Evolutionary conservation across 2,329 filamentous ascomycete species (phyloP), one percentile per base, ranked within the genome.

Genomic region (Immersiporthe knoxdaviesiana): DNA sequence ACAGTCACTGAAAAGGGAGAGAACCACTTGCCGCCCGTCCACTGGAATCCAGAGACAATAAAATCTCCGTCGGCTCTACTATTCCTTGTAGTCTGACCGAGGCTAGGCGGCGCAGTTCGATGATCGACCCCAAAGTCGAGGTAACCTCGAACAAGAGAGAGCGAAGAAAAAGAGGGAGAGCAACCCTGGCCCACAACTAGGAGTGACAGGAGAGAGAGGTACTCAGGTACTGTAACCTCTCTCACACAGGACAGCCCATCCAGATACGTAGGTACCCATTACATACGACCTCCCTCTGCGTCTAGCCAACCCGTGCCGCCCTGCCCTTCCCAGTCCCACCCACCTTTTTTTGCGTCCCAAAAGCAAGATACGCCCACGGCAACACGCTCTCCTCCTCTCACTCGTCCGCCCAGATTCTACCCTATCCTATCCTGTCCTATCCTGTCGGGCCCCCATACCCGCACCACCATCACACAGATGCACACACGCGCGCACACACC

Each of bases 51-150:
- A 66, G 47, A 65, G 52, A 44, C 37, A 50, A 30, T 32, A 62
- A 69, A 69, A 66, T 66, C 67, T 67, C 61, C 32, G 60, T 67
- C 69, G 67, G 69, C 69, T 67, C 63, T 71, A 69, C 61, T 71
- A 65, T 65, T 58, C 63, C 65, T 64, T 61, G 60, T 54, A 65
- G 63, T 71, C 67, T 69, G 63, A 67, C 69, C 69, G 64, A 71
- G 58, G 44, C 64, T 59, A 66, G 65, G 69, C 69, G 67, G 69
- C 67, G 67, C 69, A 71, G 67, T 59, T 59, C 68, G 58, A 60
- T 63, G 69, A 71, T 71, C 69, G 64, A 56, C 69, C n/a, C 63
- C 58, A 64, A 69, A 65, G 67, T 67, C 52, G 27, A 56, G 14
- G 52, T 56, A 56, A 30, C 52, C 52, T 56, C 27, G 24, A n/a